Evolutionary conservation across 129 eudicot species (phyloP).

Genomic region (Arctium minus): DNA sequence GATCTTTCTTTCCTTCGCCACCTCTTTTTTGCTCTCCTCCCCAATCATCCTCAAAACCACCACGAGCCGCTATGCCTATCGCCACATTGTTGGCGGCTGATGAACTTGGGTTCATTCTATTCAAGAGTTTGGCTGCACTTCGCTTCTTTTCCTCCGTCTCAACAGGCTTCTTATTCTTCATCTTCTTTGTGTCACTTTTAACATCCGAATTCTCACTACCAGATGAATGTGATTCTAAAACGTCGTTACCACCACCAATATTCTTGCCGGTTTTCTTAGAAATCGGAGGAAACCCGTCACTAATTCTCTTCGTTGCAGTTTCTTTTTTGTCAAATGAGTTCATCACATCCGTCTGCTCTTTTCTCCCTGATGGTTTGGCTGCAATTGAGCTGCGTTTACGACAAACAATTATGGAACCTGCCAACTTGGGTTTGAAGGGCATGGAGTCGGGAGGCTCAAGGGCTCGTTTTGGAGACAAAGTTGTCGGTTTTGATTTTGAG

Average conservation of each 20-base stretch:
- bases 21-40: conserved; percentile 34
- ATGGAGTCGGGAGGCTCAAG: conserved; percentile 16
- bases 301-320: conserved; percentile 39
- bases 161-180: conserved; percentile 32
- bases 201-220: conserved; percentile 1
- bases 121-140: conserved; percentile 48
- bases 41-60: conserved; percentile 26
- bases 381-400: conserved; percentile 72
- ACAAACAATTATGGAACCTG: conserved; percentile 51
- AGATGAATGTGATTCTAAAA: background rate
- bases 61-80: conserved; percentile 24
- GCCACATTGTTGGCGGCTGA: conserved; percentile 31
- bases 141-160: conserved; percentile 45
- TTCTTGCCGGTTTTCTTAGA: conserved; percentile 37
- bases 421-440: conserved; percentile 31
- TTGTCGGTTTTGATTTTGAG: conserved; percentile 19
- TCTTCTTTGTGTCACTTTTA: conserved; percentile 11
- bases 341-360: conserved; percentile 35
- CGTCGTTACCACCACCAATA: background rate
- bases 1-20: conserved; percentile 42
- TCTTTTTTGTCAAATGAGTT: conserved; percentile 6
- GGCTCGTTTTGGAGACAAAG: conserved; percentile 31
- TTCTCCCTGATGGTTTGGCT: conserved; percentile 42
- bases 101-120: conserved; percentile 43
- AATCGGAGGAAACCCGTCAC: conserved; percentile 32